A percentile compares a stretch with the other conserved stretches of the same genome.
Evolutionary conservation across 306 rosid species (phyloP).

Genomic region (Ammopiptanthus mongolicus): DNA sequence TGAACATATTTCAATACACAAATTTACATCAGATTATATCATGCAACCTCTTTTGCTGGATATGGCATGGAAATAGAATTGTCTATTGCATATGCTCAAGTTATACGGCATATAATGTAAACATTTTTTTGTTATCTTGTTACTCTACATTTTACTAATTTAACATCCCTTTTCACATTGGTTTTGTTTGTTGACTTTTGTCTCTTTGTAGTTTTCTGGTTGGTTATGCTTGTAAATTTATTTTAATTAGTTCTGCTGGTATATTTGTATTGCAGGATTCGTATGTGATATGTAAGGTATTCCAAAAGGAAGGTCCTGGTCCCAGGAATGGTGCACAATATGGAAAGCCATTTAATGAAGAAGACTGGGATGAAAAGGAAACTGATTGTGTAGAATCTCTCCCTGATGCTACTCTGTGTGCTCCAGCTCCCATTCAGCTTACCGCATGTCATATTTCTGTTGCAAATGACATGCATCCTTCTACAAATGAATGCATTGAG

Average conservation of each 20-base stretch:
- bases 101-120: background rate
- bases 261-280: constrained; percentile 52
- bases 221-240: constrained; percentile 1
- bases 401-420: constrained; percentile 7
- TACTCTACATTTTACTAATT: background rate
- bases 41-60: background rate
- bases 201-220: background rate
- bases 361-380: constrained; percentile 63
- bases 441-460: constrained; percentile 1
- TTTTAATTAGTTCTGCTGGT: constrained; percentile 15
- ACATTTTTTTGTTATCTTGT: background rate
- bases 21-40: background rate
- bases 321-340: constrained; percentile 85
- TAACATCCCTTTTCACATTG: background rate
- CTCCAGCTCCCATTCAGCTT: constrained; percentile 10
- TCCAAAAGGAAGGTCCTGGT: constrained; percentile 74
- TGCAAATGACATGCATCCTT: constrained; percentile 21
- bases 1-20: background rate
- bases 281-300: constrained; percentile 67
- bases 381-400: constrained; percentile 20
- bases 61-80: background rate
- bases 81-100: background rate
- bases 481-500: constrained; percentile 14
- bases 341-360: constrained; percentile 68
- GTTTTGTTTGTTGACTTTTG: background rate